Percentiles rank a stretch among this genome's conserved stretches.
Evolutionary conservation across 768 basidiomycete species (phyloP).

Genomic region (Panaeolus papilionaceus): DNA sequence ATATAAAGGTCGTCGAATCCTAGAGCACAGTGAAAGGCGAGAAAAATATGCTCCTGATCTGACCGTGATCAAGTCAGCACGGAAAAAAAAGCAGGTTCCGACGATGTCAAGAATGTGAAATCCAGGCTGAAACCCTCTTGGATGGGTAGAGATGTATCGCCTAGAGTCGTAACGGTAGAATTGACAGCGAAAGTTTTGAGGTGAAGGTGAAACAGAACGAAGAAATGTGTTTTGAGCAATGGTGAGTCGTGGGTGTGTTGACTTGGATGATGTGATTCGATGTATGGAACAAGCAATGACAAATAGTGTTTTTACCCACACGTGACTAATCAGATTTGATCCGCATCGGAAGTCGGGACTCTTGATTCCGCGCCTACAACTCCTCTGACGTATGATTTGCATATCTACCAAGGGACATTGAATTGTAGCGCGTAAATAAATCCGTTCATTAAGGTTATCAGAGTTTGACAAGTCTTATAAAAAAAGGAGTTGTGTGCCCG

Average conservation of each 20-base stretch:
- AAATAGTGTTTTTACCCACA: background rate
- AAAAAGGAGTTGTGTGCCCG: background rate
- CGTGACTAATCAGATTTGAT: slow-evolving; percentile 10
- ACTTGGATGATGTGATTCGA: slow-evolving; percentile 8
- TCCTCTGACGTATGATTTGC: background rate
- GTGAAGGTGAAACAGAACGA: background rate
- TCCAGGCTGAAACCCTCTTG: background rate
- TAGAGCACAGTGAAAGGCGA: background rate
- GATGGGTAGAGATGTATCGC: background rate
- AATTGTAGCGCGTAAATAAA: background rate
- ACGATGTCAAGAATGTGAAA: background rate
- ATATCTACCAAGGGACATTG: background rate
- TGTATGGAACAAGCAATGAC: background rate
- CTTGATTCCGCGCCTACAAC: background rate
- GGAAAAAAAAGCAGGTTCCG: background rate
- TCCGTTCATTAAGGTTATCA: background rate
- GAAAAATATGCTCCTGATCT: background rate
- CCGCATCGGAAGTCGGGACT: background rate
- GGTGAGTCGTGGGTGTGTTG: slow-evolving; percentile 9
- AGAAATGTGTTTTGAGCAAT: background rate
- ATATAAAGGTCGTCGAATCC: slow-evolving; percentile 1
- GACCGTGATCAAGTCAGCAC: background rate
- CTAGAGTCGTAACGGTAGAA: background rate
- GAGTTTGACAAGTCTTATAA: background rate
- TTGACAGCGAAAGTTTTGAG: background rate